phyloP scores from a whole-genome alignment of 192 early-diverging fungal genomes.

The Podochytrium sp. region DNA sequence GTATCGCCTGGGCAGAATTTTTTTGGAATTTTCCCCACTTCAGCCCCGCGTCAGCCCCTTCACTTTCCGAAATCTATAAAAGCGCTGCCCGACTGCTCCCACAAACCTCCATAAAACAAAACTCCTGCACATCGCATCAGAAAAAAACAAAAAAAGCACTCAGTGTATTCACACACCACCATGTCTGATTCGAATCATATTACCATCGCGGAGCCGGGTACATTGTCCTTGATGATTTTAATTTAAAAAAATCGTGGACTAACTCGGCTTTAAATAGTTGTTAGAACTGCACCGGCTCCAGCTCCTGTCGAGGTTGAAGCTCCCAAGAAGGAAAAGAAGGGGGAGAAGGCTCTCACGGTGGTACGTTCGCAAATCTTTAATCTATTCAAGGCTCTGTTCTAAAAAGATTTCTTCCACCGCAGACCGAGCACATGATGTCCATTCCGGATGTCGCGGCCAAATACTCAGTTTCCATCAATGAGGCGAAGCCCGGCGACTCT shows the following conservation, averaged over 20 bases:
- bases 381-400: too few species aligned
- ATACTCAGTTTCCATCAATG: conserved; percentile 41
- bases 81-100: too few species aligned
- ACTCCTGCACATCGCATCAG: too few species aligned
- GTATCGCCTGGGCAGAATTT: too few species aligned
- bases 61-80: too few species aligned
- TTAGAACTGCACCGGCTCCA: not conserved
- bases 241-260: not conserved
- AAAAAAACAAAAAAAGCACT: not conserved
- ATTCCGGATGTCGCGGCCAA: conserved; percentile 58
- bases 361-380: not conserved
- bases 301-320: not conserved
- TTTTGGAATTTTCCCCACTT: too few species aligned
- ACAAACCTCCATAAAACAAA: too few species aligned
- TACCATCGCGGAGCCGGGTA: not conserved
- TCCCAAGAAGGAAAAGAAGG: not conserved
- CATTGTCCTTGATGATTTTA: not conserved
- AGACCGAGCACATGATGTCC: conserved; percentile 68
- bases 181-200: not conserved
- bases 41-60: too few species aligned
- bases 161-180: not conserved
- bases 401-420: too few species aligned
- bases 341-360: not conserved
- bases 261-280: not conserved
- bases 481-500: conserved; percentile 35